Evolutionary conservation across 75 land plant genomes (phyloP), one percentile per base, ranked within the genome.

Genomic region (Cupressus sempervirens): DNA sequence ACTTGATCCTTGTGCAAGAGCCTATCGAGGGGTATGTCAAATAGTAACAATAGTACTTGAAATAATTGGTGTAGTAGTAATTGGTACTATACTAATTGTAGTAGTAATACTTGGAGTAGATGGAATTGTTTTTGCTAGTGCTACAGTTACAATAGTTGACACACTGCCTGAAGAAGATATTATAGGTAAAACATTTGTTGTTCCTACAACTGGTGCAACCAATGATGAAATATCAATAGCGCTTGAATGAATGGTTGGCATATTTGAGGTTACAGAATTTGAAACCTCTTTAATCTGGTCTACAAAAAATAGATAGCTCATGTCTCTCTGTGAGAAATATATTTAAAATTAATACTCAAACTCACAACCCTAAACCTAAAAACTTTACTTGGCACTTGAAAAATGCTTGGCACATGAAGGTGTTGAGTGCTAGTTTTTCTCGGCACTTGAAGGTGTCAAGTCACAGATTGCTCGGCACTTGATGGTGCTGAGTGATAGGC

Each of bases 201-300:
- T 30, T 6, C 75, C 84, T 18, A 26, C n/a, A 53, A 38, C 6
- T 15, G 56, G 26, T 11, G 32, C 83, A 13, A 34, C 52, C 15
- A 82, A 81, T 13, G 82, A 26, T 56, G 83, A 48, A 32, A 45
- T 26, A 52, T 70, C 87, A 84, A 86, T 35, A 72, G 87, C 29
- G 43, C 48, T 73, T 35, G 88, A 76, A 41, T 54, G 65, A 38
- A 52, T 0, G 2, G 82, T 89, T 26, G 34, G 80, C 43, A 40
- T 70, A 83, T 82, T 84, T 36, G 58, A 10, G 30, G 26, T 18
- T 26, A 80, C 30, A 16, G 73, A 68, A 18, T 62, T 84, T 83
- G 89, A 82, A 56, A 68, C 82, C 34, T 84, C 89, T 79, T 88
- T 90, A 79, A 93, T 85, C 52, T 86, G 85, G 73, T 88, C 90